phyloP scores from a whole-genome alignment of 169 alveolate genomes.

The Neospora caninum region DNA sequence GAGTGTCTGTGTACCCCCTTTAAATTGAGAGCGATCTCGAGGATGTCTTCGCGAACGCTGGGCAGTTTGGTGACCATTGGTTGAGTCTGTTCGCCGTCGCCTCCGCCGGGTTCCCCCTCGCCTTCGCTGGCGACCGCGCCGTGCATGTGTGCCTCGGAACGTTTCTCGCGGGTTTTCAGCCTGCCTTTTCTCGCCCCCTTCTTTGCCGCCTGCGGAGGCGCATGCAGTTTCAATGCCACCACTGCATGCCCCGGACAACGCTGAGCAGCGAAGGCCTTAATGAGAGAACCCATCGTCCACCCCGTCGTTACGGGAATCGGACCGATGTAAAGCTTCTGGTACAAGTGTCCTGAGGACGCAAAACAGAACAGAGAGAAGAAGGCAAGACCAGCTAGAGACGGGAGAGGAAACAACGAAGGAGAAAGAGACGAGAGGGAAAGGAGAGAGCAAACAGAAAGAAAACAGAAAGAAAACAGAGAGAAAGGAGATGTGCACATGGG shows the following conservation, averaged over 20 bases:
- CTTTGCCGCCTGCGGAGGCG: slow-evolving; percentile 77
- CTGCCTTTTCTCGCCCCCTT: slow-evolving; percentile 25
- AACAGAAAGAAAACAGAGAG: too few relatives aligned
- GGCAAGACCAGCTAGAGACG: too few relatives aligned
- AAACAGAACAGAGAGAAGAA: not conserved
- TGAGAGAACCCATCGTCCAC: slow-evolving; percentile 83
- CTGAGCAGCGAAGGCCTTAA: slow-evolving; percentile 79
- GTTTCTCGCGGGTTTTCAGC: not conserved
- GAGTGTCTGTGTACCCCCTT: slow-evolving; percentile 70
- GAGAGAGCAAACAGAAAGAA: too few relatives aligned
- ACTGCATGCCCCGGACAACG: slow-evolving; percentile 86
- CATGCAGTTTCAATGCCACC: slow-evolving; percentile 82
- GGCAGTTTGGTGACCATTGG: slow-evolving; percentile 42
- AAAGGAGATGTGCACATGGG: too few relatives aligned
- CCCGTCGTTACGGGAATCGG: slow-evolving; percentile 85
- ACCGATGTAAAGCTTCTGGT: slow-evolving; percentile 85
- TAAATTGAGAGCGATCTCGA: slow-evolving; percentile 81
- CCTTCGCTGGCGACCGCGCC: not conserved
- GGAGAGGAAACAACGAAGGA: too few relatives aligned
- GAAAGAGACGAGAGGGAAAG: too few relatives aligned
- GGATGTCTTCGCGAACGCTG: slow-evolving; percentile 80
- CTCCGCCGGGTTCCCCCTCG: not conserved
- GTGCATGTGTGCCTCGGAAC: not conserved
- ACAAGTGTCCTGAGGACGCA: slow-evolving; percentile 75
- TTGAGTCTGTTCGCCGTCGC: not conserved